phyloP scores from a whole-genome alignment of 2,329 filamentous ascomycete genomes.

The Fusarium setosum region DNA sequence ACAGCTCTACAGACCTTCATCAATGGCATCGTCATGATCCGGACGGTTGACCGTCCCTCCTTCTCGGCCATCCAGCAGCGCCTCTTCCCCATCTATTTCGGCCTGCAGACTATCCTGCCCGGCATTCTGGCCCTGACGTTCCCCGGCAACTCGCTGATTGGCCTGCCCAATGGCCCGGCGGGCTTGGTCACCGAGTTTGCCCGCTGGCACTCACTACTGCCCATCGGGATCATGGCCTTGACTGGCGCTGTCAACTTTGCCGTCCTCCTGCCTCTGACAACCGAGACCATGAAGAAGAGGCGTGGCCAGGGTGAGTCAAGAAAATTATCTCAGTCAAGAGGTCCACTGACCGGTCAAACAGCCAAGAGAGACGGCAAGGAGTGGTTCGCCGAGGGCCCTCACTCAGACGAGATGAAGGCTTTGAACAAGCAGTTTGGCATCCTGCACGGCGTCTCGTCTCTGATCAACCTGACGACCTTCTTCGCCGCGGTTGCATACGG shows the following conservation, averaged over 20 bases:
- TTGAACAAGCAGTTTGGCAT: conserved; percentile 83
- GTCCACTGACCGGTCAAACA: conserved; percentile 45
- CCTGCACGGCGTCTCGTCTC: conserved; percentile 83
- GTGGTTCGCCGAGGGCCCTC: conserved; percentile 80
- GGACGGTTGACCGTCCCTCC: conserved; percentile 78
- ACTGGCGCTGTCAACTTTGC: conserved; percentile 77
- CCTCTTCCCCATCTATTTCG: conserved; percentile 91
- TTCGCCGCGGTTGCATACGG: conserved; percentile 82
- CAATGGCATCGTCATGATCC: conserved; percentile 80
- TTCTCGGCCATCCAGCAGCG: conserved; percentile 85
- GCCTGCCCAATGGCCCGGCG: conserved; percentile 59
- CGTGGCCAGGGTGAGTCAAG: conserved; percentile 77
- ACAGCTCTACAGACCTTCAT: conserved; percentile 73
- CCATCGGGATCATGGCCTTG: conserved; percentile 76
- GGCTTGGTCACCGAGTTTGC: conserved; percentile 71
- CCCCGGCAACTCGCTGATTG: conserved; percentile 68
- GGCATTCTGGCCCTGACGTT: conserved; percentile 82
- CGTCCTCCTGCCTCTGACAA: conserved; percentile 80
- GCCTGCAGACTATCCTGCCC: conserved; percentile 82
- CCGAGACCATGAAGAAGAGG: conserved; percentile 78
- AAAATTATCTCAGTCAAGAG: background rate
- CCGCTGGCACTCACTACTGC: conserved; percentile 72
- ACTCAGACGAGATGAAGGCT: conserved; percentile 84
- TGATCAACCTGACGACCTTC: conserved; percentile 81
- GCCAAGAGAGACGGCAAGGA: conserved; percentile 92